Evolutionary conservation across 148 eudicot species (phyloP).

Genomic region (Vaccinium macrocarpon): DNA sequence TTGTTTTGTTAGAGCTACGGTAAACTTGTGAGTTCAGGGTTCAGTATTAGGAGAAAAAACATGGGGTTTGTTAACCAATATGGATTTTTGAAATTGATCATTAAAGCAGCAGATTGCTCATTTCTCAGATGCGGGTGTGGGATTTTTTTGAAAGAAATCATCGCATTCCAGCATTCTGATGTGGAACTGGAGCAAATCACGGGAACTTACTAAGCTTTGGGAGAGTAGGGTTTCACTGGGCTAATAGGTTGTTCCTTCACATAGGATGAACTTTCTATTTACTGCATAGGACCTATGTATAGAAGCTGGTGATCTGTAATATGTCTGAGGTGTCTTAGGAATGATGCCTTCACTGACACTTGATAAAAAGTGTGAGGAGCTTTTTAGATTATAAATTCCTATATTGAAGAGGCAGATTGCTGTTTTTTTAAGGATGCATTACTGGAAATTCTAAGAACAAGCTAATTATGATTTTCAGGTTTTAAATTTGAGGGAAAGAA

Average conservation of each 20-base stretch:
- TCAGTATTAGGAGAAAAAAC: background rate
- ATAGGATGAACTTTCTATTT: background rate
- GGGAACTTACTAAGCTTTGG: background rate
- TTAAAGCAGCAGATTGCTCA: background rate
- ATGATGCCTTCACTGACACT: background rate
- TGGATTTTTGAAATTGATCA: constrained; percentile 2
- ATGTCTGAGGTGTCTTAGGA: background rate
- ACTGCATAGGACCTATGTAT: background rate
- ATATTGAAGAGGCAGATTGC: background rate
- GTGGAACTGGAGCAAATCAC: background rate
- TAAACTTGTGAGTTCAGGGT: constrained; percentile 4
- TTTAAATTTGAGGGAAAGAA: background rate
- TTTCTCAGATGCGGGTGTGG: background rate
- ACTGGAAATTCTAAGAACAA: background rate
- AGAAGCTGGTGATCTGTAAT: background rate
- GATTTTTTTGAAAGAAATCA: background rate
- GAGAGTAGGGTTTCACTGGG: background rate
- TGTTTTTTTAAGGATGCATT: background rate
- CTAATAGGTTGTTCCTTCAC: background rate
- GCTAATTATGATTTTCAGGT: background rate
- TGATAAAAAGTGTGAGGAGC: background rate
- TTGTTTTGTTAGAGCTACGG: background rate
- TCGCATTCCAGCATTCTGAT: background rate
- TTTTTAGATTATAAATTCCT: background rate
- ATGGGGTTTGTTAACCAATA: background rate